Conservation (phyloP, 202 grass and related monocot genomes). For the Panicum virgatum region DNA sequence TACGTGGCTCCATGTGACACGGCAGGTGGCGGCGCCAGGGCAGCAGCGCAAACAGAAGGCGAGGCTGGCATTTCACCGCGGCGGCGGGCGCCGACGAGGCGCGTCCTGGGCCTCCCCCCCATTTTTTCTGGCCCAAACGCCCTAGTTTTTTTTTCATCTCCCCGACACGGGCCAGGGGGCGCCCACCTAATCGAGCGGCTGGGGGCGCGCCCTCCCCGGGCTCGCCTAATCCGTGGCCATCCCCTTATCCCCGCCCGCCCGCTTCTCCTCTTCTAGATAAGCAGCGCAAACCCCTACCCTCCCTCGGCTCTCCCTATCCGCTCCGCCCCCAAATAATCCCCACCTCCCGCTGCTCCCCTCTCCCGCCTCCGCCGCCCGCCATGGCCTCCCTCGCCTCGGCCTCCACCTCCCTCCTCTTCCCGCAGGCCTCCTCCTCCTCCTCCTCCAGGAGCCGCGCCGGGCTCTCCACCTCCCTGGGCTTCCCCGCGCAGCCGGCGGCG, state of each 20-base stretch:
- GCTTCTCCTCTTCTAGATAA: constrained; percentile 43
- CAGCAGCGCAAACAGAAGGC: not conserved
- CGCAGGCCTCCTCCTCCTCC: constrained; percentile 48
- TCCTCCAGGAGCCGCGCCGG: constrained; percentile 43
- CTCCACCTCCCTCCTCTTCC: constrained; percentile 55
- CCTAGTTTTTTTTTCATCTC: not conserved
- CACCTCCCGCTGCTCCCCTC: constrained; percentile 25
- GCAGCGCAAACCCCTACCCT: constrained; percentile 34
- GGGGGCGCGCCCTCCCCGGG: no score
- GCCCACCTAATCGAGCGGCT: constrained; percentile 35
- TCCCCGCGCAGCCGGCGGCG: constrained; percentile 44
- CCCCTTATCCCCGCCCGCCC: constrained; percentile 40
- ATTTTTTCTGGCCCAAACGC: constrained; percentile 53
- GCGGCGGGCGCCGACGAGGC: constrained; percentile 38
- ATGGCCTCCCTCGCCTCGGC: constrained; percentile 70
- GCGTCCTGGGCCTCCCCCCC: constrained; percentile 37
- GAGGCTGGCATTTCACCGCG: constrained; percentile 20
- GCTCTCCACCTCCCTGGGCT: constrained; percentile 37
- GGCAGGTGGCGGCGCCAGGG: not conserved
- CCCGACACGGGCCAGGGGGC: constrained; percentile 17
- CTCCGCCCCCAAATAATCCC: constrained; percentile 43
- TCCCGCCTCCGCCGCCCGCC: constrained; percentile 34
- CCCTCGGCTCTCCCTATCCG: constrained; percentile 33
- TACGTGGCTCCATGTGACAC: constrained; percentile 26
- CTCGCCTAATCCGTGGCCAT: constrained; percentile 55